Percentiles rank a stretch among this genome's conserved stretches.
These are phyloP conservation scores for Dictyostelium discoideum DNA, from an alignment of 78 protist genomes.

Conservation along the genomic window DNA sequence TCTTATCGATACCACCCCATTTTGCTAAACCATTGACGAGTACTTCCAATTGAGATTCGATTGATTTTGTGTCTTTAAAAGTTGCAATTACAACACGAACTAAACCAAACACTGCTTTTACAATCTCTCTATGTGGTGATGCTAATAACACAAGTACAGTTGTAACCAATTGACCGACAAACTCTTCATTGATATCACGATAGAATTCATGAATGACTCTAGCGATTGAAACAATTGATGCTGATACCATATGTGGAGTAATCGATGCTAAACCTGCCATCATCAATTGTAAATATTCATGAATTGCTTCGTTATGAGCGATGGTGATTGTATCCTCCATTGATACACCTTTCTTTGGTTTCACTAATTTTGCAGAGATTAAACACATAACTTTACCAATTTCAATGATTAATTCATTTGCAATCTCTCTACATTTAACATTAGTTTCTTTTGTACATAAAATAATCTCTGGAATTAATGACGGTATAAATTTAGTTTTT, in stretches of 20 bases:
- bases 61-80: conserved; percentile 8
- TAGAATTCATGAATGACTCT: conserved; percentile 40
- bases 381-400: conserved; percentile 54
- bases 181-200: background rate
- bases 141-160: background rate
- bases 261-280: conserved; percentile 54
- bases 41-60: conserved; percentile 34
- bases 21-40: conserved; percentile 21
- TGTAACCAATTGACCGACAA: background rate
- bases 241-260: conserved; percentile 55
- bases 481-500: conserved; percentile 53
- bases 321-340: background rate
- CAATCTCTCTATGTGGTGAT: conserved; percentile 48
- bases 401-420: conserved; percentile 61
- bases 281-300: conserved; percentile 38
- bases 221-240: conserved; percentile 46
- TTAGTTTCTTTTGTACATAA: conserved; percentile 70
- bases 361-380: background rate
- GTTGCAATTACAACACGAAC: conserved; percentile 64
- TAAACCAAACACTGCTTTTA: conserved; percentile 55
- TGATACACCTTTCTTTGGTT: conserved; percentile 13
- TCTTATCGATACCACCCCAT: conserved; percentile 53
- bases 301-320: background rate
- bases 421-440: conserved; percentile 19
- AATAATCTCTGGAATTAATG: conserved; percentile 48